Conservation (phyloP, 345 rosid species). For the Cardamine occulta region DNA sequence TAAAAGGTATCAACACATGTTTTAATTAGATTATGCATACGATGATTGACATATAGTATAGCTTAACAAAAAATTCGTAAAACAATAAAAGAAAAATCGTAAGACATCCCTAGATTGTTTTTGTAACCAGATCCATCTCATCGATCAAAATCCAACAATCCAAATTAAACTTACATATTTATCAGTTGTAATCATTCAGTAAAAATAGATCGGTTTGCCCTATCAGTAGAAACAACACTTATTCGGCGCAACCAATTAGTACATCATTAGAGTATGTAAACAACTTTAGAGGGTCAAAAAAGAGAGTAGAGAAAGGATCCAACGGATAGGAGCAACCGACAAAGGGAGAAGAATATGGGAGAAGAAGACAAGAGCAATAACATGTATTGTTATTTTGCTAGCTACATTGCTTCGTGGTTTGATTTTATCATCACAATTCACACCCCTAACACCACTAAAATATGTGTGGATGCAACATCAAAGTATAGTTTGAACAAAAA, state of each 20-base stretch:
- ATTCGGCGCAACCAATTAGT: not conserved
- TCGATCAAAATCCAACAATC: not conserved
- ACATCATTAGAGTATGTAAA: slow-evolving; percentile 1
- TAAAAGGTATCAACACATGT: not conserved
- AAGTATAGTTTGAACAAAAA: no score
- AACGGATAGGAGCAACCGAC: slow-evolving; percentile 34
- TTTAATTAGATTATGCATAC: not conserved
- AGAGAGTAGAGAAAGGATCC: not conserved
- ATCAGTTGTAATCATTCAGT: not conserved
- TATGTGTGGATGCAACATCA: slow-evolving; percentile 12
- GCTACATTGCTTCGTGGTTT: slow-evolving; percentile 34
- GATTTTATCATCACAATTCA: slow-evolving; percentile 13
- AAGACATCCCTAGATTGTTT: not conserved
- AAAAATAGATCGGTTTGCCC: not conserved
- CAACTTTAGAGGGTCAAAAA: not conserved
- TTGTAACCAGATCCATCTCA: not conserved
- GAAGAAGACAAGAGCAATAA: slow-evolving; percentile 42
- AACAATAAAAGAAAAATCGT: not conserved
- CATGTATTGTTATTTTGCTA: slow-evolving; percentile 30
- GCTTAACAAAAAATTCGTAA: not conserved
- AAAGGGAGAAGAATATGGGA: slow-evolving; percentile 30
- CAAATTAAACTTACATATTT: not conserved
- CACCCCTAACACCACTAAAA: slow-evolving; percentile 7
- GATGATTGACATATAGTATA: not conserved
- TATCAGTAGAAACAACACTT: not conserved